Base-by-base conservation (phyloP, 768 basidiomycete genomes). In the Suillus weaverae region DNA sequence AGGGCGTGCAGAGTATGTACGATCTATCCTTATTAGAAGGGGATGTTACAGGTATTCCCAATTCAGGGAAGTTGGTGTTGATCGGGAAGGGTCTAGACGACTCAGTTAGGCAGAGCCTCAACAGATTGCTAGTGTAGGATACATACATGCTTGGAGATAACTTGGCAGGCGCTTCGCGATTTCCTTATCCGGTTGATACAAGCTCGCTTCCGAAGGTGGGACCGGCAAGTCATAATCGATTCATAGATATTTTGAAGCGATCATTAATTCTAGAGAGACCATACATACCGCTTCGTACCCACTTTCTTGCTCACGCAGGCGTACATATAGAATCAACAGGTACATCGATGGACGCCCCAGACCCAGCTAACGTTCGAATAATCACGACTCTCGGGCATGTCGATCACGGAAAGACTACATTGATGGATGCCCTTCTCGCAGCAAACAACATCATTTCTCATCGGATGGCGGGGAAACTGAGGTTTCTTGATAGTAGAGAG, bases 391-490 rank as follows among this genome's bases (percentile, higher is more conserved):
- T 94, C 8, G 92, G 93, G 14, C 92, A 95, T 76, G 93, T 95
- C 63, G 95, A 98, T 75, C 96, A 98, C 80, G 96, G 96, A 71
- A 97, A 99, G 78, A 95, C 95, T 3, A 95, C 95, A 0, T 86
- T 94, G 65, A 96, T 97, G 87, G 97, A 99, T 72, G 87, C 91
- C 18, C 85, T 99, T 9, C 87, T 99, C 41, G 96, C 97, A 2
- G 95, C 97, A 26, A 99, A 99, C 80, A 97, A 94, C 72, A 99
- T 99, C 73, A 98, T 99, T 71, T 98, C 97, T 0, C 78, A 89
- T 11, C 81, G 92, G 62, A 92, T 98, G 89, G 97, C 95, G 2
- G 97, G 97, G 11, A 99, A 97, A 75, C 89, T 99, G 77, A 84
- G 97, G 62, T 99, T 97, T 75, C 81, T 99, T 61, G 97, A 99